Conservation (phyloP, 306 rosid species). For the Ceratonia siliqua region DNA sequence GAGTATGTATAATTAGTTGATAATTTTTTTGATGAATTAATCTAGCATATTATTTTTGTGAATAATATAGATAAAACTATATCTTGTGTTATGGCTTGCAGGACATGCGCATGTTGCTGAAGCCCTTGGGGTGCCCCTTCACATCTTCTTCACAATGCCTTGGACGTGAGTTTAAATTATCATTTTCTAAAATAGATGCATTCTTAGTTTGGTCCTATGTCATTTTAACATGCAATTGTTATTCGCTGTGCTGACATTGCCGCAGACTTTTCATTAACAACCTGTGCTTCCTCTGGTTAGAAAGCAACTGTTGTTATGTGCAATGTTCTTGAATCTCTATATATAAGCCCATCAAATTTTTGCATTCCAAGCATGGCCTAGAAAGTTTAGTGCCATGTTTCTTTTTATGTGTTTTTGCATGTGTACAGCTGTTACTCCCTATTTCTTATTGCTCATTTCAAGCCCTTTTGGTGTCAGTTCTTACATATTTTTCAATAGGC, state of each 20-base stretch:
- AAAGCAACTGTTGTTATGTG: neutral
- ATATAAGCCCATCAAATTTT: neutral
- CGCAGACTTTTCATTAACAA: neutral
- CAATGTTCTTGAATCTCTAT: neutral
- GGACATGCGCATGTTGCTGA: slow-evolving; percentile 96
- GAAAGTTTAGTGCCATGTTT: neutral
- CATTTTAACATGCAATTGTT: too few relatives aligned
- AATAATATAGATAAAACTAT: slow-evolving; percentile 19
- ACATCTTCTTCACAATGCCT: slow-evolving; percentile 99
- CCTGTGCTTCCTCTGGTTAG: neutral
- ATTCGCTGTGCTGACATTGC: neutral
- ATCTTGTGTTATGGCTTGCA: slow-evolving; percentile 46
- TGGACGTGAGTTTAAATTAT: slow-evolving; percentile 85
- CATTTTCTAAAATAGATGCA: too few relatives aligned
- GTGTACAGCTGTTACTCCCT: neutral
- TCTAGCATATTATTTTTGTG: slow-evolving; percentile 8
- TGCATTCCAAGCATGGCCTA: neutral
- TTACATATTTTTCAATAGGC: slow-evolving; percentile 48
- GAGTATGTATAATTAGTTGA: slow-evolving; percentile 2
- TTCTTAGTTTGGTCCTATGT: too few relatives aligned
- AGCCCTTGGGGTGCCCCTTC: slow-evolving; percentile 94
- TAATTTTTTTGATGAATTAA: neutral
- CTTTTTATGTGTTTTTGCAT: slow-evolving; percentile 7
- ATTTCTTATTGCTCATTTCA: neutral
- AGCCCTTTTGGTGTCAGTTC: slow-evolving; percentile 23